Conservation (phyloP, 2,329 filamentous ascomycete species). For the Diatrype stigma region DNA sequence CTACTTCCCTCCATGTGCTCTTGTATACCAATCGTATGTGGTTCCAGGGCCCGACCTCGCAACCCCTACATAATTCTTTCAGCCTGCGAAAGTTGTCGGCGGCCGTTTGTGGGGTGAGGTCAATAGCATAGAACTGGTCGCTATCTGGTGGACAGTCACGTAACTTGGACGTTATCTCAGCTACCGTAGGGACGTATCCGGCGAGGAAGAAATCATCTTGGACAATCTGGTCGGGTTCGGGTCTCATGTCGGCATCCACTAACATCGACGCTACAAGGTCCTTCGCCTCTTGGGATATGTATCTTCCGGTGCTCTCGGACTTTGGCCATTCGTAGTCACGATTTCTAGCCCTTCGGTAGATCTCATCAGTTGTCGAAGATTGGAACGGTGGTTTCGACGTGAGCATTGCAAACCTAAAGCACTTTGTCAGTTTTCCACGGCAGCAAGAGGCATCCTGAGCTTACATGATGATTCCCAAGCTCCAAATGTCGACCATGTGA, state of each 20-base stretch:
- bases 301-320: conserved; percentile 59
- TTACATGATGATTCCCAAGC: conserved; percentile 92
- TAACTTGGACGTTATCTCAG: conserved; percentile 55
- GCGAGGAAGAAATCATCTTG: conserved; percentile 75
- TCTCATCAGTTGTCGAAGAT: conserved; percentile 81
- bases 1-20: conserved; percentile 62
- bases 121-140: conserved; percentile 53
- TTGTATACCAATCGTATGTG: conserved; percentile 44
- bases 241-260: conserved; percentile 69
- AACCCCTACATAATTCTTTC: conserved; percentile 53
- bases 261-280: conserved; percentile 74
- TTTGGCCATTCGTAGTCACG: conserved; percentile 79
- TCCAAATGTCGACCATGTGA: conserved; percentile 98
- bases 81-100: conserved; percentile 48
- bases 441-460: conserved; percentile 20
- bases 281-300: conserved; percentile 71
- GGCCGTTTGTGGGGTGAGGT: conserved; percentile 41
- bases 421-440: conserved; percentile 14
- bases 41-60: conserved; percentile 55
- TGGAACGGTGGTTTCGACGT: conserved; percentile 96
- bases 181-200: conserved; percentile 64
- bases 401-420: conserved; percentile 81
- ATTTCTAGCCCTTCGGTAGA: conserved; percentile 67
- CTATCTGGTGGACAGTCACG: conserved; percentile 54
- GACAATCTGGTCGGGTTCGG: conserved; percentile 73